Percentiles rank a stretch among this genome's conserved stretches.
Conservation (phyloP, 441 rosid species). For the Pelargonium cotyledonis region DNA sequence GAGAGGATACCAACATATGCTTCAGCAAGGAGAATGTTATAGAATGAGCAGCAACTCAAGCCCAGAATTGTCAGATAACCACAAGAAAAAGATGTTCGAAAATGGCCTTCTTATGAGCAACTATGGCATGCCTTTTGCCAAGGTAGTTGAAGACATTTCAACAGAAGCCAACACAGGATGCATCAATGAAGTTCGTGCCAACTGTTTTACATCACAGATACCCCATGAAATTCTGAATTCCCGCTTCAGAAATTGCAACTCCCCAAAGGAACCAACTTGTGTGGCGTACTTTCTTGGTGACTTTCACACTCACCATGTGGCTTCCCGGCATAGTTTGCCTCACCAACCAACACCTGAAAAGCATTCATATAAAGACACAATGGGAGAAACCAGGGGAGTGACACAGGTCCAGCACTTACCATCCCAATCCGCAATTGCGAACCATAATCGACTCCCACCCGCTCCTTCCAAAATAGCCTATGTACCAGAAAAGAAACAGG, state of each 20-base stretch:
- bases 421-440: slow-evolving; percentile 21
- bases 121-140: slow-evolving; percentile 24
- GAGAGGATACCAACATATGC: slow-evolving; percentile 36
- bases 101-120: slow-evolving; percentile 24
- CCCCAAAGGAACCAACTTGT: slow-evolving; percentile 14
- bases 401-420: slow-evolving; percentile 25
- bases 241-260: slow-evolving; percentile 17
- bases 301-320: slow-evolving; percentile 18
- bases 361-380: slow-evolving; percentile 19
- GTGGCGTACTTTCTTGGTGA: slow-evolving; percentile 15
- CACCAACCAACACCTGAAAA: slow-evolving; percentile 24
- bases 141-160: slow-evolving; percentile 30
- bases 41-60: slow-evolving; percentile 5
- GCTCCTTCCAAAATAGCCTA: slow-evolving; percentile 29
- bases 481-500: slow-evolving; percentile 25
- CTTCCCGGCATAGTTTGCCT: slow-evolving; percentile 19
- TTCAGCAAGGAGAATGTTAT: slow-evolving; percentile 32
- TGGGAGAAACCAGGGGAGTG: slow-evolving; percentile 22
- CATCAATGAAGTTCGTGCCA: slow-evolving; percentile 18
- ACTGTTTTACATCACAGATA: slow-evolving; percentile 21
- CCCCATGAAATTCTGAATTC: slow-evolving; percentile 21
- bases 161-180: slow-evolving; percentile 26
- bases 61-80: slow-evolving; percentile 24
- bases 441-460: slow-evolving; percentile 28
- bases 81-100: slow-evolving; percentile 47